phyloP scores from a whole-genome alignment of 1,284 basidiomycete species.

The Serendipita sp. region DNA sequence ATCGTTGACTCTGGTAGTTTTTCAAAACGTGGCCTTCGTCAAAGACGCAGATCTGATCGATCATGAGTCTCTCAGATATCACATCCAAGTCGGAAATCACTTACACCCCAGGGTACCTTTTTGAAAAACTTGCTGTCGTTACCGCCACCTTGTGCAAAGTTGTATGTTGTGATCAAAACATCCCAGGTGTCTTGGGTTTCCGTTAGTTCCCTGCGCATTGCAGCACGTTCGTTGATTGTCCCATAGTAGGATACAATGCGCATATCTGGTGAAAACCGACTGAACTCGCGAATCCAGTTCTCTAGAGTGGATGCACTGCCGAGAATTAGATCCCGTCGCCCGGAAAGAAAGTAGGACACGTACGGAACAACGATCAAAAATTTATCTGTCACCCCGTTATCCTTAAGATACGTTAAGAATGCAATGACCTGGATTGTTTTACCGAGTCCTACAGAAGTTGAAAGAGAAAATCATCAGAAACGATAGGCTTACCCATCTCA shows the following conservation, averaged over 20 bases:
- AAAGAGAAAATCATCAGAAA: slow-evolving; percentile 10
- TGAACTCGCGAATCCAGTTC: slow-evolving; percentile 97
- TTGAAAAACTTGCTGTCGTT: slow-evolving; percentile 88
- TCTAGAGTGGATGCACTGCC: slow-evolving; percentile 85
- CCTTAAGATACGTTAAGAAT: slow-evolving; percentile 82
- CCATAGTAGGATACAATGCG: slow-evolving; percentile 90
- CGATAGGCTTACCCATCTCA: slow-evolving; percentile 70
- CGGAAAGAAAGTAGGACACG: slow-evolving; percentile 22
- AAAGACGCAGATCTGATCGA: slow-evolving; percentile 68
- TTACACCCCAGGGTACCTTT: slow-evolving; percentile 73
- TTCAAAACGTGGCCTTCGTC: slow-evolving; percentile 96
- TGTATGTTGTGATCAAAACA: slow-evolving; percentile 93
- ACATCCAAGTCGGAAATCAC: slow-evolving; percentile 30
- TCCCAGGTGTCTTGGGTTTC: slow-evolving; percentile 63
- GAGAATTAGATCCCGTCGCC: neutral
- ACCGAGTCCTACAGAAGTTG: slow-evolving; percentile 55
- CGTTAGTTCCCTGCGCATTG: slow-evolving; percentile 57
- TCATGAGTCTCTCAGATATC: neutral
- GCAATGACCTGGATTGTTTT: slow-evolving; percentile 99
- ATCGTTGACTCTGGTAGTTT: slow-evolving; percentile 92
- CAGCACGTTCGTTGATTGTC: slow-evolving; percentile 73
- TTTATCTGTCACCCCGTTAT: slow-evolving; percentile 62
- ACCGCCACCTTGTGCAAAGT: slow-evolving; percentile 76
- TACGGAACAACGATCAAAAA: slow-evolving; percentile 93
- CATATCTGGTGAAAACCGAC: slow-evolving; percentile 76